Base-by-base conservation (phyloP, 768 basidiomycete species). In the Macrocybe gigantea region DNA sequence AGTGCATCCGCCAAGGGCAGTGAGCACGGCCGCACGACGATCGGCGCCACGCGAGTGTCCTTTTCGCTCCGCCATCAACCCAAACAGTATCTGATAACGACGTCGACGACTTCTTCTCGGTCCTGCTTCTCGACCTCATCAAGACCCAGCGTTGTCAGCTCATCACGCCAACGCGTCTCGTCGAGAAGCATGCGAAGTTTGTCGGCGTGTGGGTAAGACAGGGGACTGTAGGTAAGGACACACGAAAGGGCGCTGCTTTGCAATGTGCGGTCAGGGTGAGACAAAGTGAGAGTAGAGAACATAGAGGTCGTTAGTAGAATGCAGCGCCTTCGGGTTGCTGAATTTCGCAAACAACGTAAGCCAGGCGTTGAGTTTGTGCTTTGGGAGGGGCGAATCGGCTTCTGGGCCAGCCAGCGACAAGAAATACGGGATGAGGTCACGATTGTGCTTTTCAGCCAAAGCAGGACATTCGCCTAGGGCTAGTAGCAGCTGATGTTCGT, bases 311-410 rank as follows among this genome's bases (percentile, higher is more conserved):
- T 85, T 75, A 0, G 88, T 79, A 6, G 80, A 73, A 59, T 82
- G 77, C 1, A 94, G 69, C 0, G 92, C 89, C 66, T 91, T 95
- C n/a, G 94, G 95, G 59, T 97, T 98, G 56, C 70, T 69, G 61
- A 99, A 89, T 61, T 93, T 95, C 43, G 88, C 77, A 64, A 97
- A 90, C 8, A 98, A 74, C 13, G 78, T 78, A 29, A 98, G 79
- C 83, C 90, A 98, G 0, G 79, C 72, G 11, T 67, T 67, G 7
- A 96, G 77, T 59, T 83, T 85, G 30, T 72, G 64, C 38, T 81
- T 82, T 2, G 81, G 66, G 6, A 87, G 63, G 39, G 69, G 74
- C 3, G 69, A 58, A 5, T 63, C 50, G 3, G 57, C 56, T 43
- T 68, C 63, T n/a, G 72, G 64, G 10, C 68, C 68, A 32, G 68